These are phyloP conservation scores for Colletotrichum sp. DNA, from an alignment of 2,329 filamentous ascomycete genomes.

Conservation along the genomic window DNA sequence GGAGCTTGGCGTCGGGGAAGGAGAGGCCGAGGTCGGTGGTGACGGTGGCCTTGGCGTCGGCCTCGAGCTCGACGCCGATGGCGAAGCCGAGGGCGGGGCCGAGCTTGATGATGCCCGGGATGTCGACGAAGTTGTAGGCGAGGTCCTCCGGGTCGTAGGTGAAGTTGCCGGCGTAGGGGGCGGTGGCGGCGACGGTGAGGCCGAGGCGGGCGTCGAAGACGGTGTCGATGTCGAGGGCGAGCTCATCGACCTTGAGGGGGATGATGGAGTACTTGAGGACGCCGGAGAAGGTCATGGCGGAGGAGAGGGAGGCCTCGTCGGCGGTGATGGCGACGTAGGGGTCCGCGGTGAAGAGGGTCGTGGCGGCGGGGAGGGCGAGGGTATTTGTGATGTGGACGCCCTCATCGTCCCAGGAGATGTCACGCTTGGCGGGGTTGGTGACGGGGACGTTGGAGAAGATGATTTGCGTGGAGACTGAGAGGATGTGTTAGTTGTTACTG, in stretches of 20 bases:
- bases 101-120: conserved; percentile 18
- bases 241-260: conserved; percentile 22
- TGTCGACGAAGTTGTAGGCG: conserved; percentile 24
- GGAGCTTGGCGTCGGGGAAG: conserved; percentile 27
- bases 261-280: conserved; percentile 25
- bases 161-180: conserved; percentile 23
- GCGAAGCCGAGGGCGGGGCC: conserved; percentile 19
- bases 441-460: conserved; percentile 24
- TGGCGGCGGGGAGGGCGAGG: conserved; percentile 22
- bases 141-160: conserved; percentile 14
- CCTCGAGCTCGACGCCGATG: conserved; percentile 19
- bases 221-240: conserved; percentile 26
- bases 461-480: conserved; percentile 20
- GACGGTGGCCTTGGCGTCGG: conserved; percentile 14
- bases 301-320: conserved; percentile 24
- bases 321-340: conserved; percentile 24
- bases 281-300: conserved; percentile 26
- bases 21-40: conserved; percentile 24
- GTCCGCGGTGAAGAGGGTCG: conserved; percentile 21
- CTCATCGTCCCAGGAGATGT: conserved; percentile 23
- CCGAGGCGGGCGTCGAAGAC: conserved; percentile 22
- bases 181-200: conserved; percentile 22
- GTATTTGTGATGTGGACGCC: conserved; percentile 25
- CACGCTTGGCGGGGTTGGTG: conserved; percentile 19
- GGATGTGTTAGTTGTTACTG: background rate